Percentiles rank a stretch among this genome's conserved stretches.
These are phyloP conservation scores for Paracorniculantispora psalliotae DNA, from an alignment of 2,329 filamentous ascomycete species.

Conservation along the genomic window DNA sequence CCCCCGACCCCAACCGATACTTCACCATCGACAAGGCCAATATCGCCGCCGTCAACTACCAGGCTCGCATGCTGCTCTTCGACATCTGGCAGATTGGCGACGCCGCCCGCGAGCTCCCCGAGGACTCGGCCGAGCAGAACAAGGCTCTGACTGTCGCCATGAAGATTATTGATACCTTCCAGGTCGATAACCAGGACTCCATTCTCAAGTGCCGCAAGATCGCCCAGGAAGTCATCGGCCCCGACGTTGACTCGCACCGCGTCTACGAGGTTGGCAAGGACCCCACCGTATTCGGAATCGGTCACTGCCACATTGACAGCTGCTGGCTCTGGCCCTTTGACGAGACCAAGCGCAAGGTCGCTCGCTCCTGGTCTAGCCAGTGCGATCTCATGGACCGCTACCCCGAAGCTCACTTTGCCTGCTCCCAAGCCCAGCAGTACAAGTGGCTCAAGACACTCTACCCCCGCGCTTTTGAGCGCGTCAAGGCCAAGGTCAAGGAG, in stretches of 20 bases:
- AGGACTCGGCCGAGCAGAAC: slow-evolving; percentile 84
- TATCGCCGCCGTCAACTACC: slow-evolving; percentile 83
- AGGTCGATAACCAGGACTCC: slow-evolving; percentile 71
- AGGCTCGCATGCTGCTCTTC: slow-evolving; percentile 76
- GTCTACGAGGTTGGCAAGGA: slow-evolving; percentile 75
- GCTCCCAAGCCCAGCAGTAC: slow-evolving; percentile 94
- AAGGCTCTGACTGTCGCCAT: slow-evolving; percentile 79
- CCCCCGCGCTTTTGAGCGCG: slow-evolving; percentile 80
- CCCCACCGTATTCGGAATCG: slow-evolving; percentile 80
- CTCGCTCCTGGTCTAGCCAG: slow-evolving; percentile 93
- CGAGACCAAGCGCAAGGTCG: slow-evolving; percentile 95
- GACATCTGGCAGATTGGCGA: slow-evolving; percentile 97
- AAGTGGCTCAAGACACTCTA: slow-evolving; percentile 94
- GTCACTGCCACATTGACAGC: slow-evolving; percentile 96
- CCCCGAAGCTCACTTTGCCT: slow-evolving; percentile 86
- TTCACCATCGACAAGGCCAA: slow-evolving; percentile 73
- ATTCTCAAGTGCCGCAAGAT: slow-evolving; percentile 78
- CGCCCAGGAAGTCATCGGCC: slow-evolving; percentile 75
- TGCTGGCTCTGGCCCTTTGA: slow-evolving; percentile 99
- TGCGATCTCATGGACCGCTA: slow-evolving; percentile 94
- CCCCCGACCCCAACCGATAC: slow-evolving; percentile 78
- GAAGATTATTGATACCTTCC: slow-evolving; percentile 84
- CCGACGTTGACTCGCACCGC: slow-evolving; percentile 72
- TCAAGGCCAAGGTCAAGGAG: slow-evolving; percentile 85
- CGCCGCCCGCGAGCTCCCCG: slow-evolving; percentile 84